Evolutionary conservation across 352 stramenopile genomes (phyloP).

Genomic region (Globisporangium radiosum): DNA sequence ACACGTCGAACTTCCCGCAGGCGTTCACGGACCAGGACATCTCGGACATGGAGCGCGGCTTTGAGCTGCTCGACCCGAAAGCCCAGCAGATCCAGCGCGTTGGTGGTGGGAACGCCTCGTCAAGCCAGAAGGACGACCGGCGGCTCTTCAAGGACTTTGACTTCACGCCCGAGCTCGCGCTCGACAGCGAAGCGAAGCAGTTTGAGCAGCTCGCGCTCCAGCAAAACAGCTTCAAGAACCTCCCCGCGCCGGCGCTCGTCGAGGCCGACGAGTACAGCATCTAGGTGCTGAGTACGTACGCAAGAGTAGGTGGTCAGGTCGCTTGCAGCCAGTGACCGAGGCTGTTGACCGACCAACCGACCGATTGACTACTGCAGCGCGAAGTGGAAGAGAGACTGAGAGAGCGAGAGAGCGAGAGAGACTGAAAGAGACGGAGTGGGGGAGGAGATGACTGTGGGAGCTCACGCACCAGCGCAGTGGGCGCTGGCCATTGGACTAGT

Average conservation of each 20-base stretch:
- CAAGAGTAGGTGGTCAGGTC: background rate
- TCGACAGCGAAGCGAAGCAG: conserved; percentile 79
- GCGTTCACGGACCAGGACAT: conserved; percentile 85
- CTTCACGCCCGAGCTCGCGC: conserved; percentile 74
- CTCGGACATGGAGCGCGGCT: conserved; percentile 78
- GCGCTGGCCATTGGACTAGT: background rate
- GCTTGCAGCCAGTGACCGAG: background rate
- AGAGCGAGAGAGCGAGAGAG: background rate
- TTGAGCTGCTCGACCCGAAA: conserved; percentile 43
- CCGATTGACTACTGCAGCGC: background rate
- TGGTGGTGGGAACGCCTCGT: conserved; percentile 5
- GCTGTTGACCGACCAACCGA: no score
- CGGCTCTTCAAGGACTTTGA: conserved; percentile 84
- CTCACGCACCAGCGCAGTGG: background rate
- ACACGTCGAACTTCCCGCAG: conserved; percentile 84
- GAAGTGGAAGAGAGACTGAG: background rate
- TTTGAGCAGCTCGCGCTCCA: conserved; percentile 80
- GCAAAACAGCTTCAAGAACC: conserved; percentile 80
- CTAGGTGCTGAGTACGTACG: conserved; percentile 2
- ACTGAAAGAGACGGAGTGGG: background rate
- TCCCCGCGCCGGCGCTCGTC: conserved; percentile 57
- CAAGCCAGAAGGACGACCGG: conserved; percentile 58
- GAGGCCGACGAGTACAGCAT: conserved; percentile 84
- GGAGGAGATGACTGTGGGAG: background rate
- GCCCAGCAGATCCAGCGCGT: conserved; percentile 58